phyloP scores from a whole-genome alignment of 805 yeast species.

The Starmera dryadoides region DNA sequence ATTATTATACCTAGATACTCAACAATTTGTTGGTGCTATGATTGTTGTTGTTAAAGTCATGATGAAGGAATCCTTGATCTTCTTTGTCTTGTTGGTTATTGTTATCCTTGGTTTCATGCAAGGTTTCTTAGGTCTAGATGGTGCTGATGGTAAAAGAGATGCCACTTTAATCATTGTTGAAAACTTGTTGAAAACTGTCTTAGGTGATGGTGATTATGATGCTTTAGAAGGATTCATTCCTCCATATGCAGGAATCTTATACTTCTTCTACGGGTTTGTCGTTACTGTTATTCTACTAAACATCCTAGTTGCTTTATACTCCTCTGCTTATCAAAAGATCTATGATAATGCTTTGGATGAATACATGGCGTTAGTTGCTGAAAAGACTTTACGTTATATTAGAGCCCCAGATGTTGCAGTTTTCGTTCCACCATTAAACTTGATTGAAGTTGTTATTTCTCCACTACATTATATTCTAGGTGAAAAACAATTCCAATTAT shows the following conservation, averaged over 20 bases:
- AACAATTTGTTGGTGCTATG: constrained; percentile 82
- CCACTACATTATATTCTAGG: constrained; percentile 36
- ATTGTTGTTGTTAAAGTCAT: constrained; percentile 76
- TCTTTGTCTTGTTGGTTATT: constrained; percentile 65
- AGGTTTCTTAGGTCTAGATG: constrained; percentile 81
- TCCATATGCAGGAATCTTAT: constrained; percentile 78
- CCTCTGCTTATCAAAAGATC: constrained; percentile 76
- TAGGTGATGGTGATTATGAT: constrained; percentile 68
- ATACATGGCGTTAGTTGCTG: constrained; percentile 77
- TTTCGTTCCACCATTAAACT: constrained; percentile 78
- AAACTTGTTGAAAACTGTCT: constrained; percentile 61
- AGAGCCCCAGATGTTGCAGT: constrained; percentile 86
- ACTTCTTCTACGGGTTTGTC: constrained; percentile 70
- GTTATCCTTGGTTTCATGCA: constrained; percentile 78
- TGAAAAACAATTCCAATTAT: constrained; percentile 23
- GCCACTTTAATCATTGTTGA: constrained; percentile 58
- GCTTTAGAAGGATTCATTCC: constrained; percentile 69
- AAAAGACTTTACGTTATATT: constrained; percentile 74
- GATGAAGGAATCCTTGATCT: constrained; percentile 82
- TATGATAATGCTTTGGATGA: constrained; percentile 81
- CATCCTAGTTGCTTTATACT: constrained; percentile 76
- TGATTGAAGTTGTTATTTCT: constrained; percentile 52
- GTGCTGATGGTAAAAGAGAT: constrained; percentile 79
- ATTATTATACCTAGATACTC: constrained; percentile 69
- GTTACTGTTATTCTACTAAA: constrained; percentile 72